Percentiles rank a stretch among this genome's conserved stretches.
These are phyloP conservation scores for Lipomyces chichibuensis DNA, from an alignment of 805 yeast genomes.

Conservation along the genomic window DNA sequence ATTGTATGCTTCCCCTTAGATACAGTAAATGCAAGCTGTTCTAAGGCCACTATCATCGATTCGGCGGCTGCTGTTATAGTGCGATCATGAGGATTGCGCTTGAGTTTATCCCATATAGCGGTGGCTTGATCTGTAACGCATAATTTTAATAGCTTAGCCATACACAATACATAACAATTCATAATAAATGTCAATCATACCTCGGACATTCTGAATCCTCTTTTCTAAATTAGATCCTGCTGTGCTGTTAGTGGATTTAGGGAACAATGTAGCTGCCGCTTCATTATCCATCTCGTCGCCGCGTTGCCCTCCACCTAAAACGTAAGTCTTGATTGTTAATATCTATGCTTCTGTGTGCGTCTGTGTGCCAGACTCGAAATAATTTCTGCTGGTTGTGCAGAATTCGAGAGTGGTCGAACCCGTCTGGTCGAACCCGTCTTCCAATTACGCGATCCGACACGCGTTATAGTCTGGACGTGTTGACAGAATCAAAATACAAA, in stretches of 20 bases:
- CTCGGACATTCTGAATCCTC: slow-evolving; percentile 1
- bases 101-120: background rate
- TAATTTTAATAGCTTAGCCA: background rate
- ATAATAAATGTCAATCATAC: background rate
- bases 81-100: background rate
- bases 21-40: slow-evolving; percentile 19
- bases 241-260: background rate
- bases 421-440: too few species aligned
- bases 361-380: too few species aligned
- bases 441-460: too few species aligned
- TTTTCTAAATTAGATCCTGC: background rate
- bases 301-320: background rate
- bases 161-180: background rate
- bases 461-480: too few species aligned
- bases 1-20: slow-evolving; percentile 8
- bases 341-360: too few species aligned
- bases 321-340: background rate
- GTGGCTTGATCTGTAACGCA: slow-evolving; percentile 8
- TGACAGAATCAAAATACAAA: too few species aligned
- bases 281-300: background rate
- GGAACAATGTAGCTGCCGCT: background rate
- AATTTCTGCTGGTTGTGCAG: too few species aligned
- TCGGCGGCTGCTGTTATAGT: slow-evolving; percentile 15
- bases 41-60: slow-evolving; percentile 12
- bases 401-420: too few species aligned